Conservation (phyloP, 345 rosid genomes). For the Anacardium occidentale region DNA sequence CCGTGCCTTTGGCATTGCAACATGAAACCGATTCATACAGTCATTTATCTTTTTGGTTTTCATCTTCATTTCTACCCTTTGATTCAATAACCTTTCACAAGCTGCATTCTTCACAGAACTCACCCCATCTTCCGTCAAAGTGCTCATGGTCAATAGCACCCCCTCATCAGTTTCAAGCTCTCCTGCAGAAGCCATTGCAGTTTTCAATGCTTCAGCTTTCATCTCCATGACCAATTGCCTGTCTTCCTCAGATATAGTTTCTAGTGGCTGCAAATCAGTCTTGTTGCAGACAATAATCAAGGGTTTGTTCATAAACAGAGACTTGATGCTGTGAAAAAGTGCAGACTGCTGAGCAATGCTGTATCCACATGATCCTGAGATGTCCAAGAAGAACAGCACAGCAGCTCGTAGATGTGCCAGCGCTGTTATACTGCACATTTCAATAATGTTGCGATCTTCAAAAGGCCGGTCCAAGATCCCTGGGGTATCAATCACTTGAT, state of each 20-base stretch:
- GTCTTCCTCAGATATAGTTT: slow-evolving; percentile 69
- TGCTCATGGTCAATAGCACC: slow-evolving; percentile 81
- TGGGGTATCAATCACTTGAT: slow-evolving; percentile 95
- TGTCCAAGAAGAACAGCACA: slow-evolving; percentile 76
- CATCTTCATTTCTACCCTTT: slow-evolving; percentile 89
- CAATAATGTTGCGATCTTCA: slow-evolving; percentile 89
- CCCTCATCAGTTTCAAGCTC: slow-evolving; percentile 50
- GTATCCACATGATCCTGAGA: slow-evolving; percentile 92
- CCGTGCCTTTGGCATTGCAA: slow-evolving; percentile 81
- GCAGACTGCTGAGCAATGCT: slow-evolving; percentile 94
- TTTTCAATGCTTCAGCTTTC: slow-evolving; percentile 80
- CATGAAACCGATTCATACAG: slow-evolving; percentile 83
- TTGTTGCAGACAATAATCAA: slow-evolving; percentile 90
- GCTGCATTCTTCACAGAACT: slow-evolving; percentile 88
- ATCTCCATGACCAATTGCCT: slow-evolving; percentile 68
- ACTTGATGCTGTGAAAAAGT: slow-evolving; percentile 83
- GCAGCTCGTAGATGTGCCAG: slow-evolving; percentile 90
- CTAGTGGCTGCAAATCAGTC: slow-evolving; percentile 91
- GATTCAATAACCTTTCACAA: slow-evolving; percentile 80
- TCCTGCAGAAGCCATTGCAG: slow-evolving; percentile 61
- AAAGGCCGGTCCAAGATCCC: slow-evolving; percentile 94
- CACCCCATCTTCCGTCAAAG: slow-evolving; percentile 80
- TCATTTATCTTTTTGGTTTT: slow-evolving; percentile 92
- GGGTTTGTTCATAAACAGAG: slow-evolving; percentile 87
- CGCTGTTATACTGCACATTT: slow-evolving; percentile 96